phyloP scores from a whole-genome alignment of 1,284 basidiomycete species.

The Moesziomyces globuligerus region DNA sequence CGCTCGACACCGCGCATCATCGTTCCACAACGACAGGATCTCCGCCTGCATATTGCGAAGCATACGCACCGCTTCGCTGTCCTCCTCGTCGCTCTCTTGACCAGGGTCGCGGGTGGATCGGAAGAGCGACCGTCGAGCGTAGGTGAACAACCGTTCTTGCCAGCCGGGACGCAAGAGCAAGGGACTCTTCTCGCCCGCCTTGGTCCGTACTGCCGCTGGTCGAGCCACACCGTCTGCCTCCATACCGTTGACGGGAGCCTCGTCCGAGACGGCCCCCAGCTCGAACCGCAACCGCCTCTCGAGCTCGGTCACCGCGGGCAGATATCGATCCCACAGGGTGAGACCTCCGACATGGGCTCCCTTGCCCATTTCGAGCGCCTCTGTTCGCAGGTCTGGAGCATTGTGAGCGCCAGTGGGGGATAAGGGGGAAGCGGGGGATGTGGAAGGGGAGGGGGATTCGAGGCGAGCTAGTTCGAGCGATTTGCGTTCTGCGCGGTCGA shows the following conservation, averaged over 20 bases:
- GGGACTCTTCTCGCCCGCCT: slow-evolving; percentile 11
- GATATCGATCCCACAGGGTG: slow-evolving; percentile 10
- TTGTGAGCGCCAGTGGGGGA: no score
- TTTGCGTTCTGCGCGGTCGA: slow-evolving; percentile 11
- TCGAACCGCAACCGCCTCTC: slow-evolving; percentile 14
- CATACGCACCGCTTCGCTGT: background rate
- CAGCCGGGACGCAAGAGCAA: slow-evolving; percentile 38
- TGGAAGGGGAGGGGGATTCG: background rate
- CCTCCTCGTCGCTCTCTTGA: slow-evolving; percentile 2
- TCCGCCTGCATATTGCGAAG: slow-evolving; percentile 8
- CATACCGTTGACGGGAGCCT: background rate
- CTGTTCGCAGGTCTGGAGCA: no score
- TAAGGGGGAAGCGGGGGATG: no score
- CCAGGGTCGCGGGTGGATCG: background rate
- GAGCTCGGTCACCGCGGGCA: slow-evolving; percentile 6
- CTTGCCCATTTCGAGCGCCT: no score
- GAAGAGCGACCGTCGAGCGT: slow-evolving; percentile 24
- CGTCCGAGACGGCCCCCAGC: slow-evolving; percentile 32
- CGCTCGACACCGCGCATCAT: slow-evolving; percentile 10
- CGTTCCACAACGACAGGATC: slow-evolving; percentile 17
- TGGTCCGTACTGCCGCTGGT: background rate
- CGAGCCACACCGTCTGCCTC: background rate
- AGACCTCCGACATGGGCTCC: slow-evolving; percentile 5
- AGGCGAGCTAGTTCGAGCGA: slow-evolving; percentile 3
- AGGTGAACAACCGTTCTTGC: slow-evolving; percentile 38